phyloP scores from a whole-genome alignment of 805 yeast species.

The Candida ficus region DNA sequence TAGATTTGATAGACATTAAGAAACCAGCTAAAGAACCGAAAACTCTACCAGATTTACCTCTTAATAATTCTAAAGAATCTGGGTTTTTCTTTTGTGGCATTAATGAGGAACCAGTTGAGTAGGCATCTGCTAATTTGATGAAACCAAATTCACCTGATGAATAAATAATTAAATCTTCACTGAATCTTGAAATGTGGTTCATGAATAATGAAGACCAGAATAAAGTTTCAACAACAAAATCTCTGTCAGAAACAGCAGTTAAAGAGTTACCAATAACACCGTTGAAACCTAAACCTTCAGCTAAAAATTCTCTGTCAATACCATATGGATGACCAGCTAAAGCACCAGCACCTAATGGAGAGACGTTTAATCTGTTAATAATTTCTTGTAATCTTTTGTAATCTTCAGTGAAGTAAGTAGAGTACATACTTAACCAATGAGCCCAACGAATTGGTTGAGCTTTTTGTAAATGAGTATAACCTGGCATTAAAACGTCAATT shows the following conservation, averaged over 20 bases:
- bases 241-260: slow-evolving; percentile 97
- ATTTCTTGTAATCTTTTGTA: slow-evolving; percentile 79
- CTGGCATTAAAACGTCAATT: slow-evolving; percentile 94
- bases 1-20: slow-evolving; percentile 93
- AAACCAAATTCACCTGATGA: slow-evolving; percentile 98
- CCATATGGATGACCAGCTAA: slow-evolving; percentile 99
- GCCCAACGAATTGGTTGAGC: slow-evolving; percentile 99
- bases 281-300: slow-evolving; percentile 70
- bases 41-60: slow-evolving; percentile 97
- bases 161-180: slow-evolving; percentile 92
- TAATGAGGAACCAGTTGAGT: slow-evolving; percentile 95
- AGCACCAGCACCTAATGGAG: slow-evolving; percentile 97
- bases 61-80: slow-evolving; percentile 86
- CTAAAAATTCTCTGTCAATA: slow-evolving; percentile 90
- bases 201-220: slow-evolving; percentile 94
- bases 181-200: slow-evolving; percentile 92
- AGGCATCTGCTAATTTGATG: slow-evolving; percentile 90
- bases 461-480: slow-evolving; percentile 96
- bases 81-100: slow-evolving; percentile 99
- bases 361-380: slow-evolving; percentile 73
- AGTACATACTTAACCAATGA: slow-evolving; percentile 93
- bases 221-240: slow-evolving; percentile 90
- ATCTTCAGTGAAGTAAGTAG: slow-evolving; percentile 91
- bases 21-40: slow-evolving; percentile 94
- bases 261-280: slow-evolving; percentile 93